Evolutionary conservation across 495 filamentous ascomycete genomes (phyloP), one percentile per base, ranked within the genome.

Genomic region (Cudoniella acicularis): DNA sequence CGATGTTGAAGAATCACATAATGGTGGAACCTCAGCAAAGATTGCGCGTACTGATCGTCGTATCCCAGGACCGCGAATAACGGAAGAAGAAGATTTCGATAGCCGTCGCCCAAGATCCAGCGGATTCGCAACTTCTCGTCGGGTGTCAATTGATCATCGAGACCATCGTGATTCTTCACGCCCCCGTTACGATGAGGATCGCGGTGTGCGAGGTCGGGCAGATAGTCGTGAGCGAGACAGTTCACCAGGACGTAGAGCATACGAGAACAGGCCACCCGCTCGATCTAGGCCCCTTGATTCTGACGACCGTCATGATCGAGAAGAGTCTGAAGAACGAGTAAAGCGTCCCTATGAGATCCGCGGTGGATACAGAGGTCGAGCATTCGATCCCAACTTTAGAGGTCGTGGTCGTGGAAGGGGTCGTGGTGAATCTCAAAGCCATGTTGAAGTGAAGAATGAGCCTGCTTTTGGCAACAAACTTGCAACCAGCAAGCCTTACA

Each of bases 141-240:
- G 59, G 8, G 46, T 47, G 8, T 58, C 59, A 16, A 30, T 61
- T 26, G 52, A 60, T 53, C 56, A 26, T 46, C 52, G 61, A 8
- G 45, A 63, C 21, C 45, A 59, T 11, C 58, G 54, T 20, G 52
- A 40, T 9, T 68, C 61, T 48, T 50, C 66, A 23, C 65, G 64
- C 43, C 41, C 60, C 22, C 64, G 66, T n/a, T 60, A 65, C 2
- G 63, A 64, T 25, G 61, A 63, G 0, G 62, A 56, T 18, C 63
- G 64, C 2, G 57, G 54, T 42, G 40, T 25, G n/a, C 63, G 63
- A 13, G 50, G 26, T 17, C 61, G 58, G 27, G 27, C 27, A 16
- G 26, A 41, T 2, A 64, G 66, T 21, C 56, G 56, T 36, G 62
- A 63, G 13, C 56, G 62, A 24, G 58, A 62, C 6, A n/a, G 42